phyloP scores from a whole-genome alignment of 2,329 filamentous ascomycete species.

The Ascochyta clinopodiicola region DNA sequence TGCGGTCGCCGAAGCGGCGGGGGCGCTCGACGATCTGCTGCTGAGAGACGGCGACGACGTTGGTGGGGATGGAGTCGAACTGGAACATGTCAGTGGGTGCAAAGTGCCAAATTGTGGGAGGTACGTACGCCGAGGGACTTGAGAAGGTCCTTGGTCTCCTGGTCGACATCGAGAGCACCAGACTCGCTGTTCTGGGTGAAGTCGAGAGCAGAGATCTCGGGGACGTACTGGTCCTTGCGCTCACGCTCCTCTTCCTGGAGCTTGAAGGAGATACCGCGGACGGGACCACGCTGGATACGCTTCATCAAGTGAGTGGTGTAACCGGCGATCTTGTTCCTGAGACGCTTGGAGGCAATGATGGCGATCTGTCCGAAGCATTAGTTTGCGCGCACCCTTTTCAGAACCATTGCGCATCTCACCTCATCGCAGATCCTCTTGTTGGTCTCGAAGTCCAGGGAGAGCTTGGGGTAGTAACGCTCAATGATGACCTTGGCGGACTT shows the following conservation, averaged over 20 bases:
- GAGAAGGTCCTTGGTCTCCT: constrained; percentile 99
- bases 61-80: constrained; percentile 98
- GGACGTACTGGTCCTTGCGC: constrained; percentile 99
- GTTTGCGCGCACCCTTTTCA: constrained; percentile 50
- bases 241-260: constrained; percentile 99
- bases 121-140: constrained; percentile 96
- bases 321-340: constrained; percentile 92
- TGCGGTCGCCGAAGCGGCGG: constrained; percentile 76
- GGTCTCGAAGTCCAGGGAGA: constrained; percentile 99
- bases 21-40: constrained; percentile 85
- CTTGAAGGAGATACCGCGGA: constrained; percentile 99
- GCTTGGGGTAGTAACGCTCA: constrained; percentile 82
- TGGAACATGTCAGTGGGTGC: constrained; percentile 50
- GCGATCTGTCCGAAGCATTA: constrained; percentile 76
- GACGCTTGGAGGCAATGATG: constrained; percentile 98
- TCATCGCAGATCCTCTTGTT: constrained; percentile 99
- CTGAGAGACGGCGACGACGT: constrained; percentile 89
- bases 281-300: constrained; percentile 98
- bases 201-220: constrained; percentile 97
- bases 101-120: neutral
- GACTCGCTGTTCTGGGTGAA: constrained; percentile 93
- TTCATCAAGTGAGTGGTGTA: constrained; percentile 95
- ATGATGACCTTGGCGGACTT: constrained; percentile 99
- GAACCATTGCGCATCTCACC: constrained; percentile 19
- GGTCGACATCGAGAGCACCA: constrained; percentile 93